A percentile compares a stretch with the other conserved stretches of the same genome.
Evolutionary conservation across 2,329 filamentous ascomycete species (phyloP).

Genomic region (Alternaria novae-zelandiae): DNA sequence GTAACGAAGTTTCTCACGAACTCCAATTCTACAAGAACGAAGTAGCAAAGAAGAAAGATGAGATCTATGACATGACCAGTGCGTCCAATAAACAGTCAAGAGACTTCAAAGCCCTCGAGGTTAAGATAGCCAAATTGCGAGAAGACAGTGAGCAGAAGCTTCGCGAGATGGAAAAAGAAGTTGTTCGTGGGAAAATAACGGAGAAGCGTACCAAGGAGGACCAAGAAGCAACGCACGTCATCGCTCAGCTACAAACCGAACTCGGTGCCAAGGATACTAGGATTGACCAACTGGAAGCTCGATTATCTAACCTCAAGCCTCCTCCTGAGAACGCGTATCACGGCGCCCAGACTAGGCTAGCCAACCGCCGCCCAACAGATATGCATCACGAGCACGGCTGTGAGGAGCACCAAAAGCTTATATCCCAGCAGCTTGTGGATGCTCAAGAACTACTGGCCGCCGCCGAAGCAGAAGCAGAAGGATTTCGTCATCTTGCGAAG

Average conservation of each 20-base stretch:
- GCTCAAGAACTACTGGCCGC: neutral
- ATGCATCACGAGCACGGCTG: neutral
- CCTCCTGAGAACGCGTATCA: neutral
- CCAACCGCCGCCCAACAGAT: neutral
- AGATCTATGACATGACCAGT: neutral
- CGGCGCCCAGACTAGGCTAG: accelerated
- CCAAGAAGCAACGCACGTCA: neutral
- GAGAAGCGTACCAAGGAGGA: neutral
- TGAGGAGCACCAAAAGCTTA: neutral
- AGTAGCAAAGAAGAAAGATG: neutral
- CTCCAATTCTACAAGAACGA: neutral
- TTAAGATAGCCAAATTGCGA: neutral
- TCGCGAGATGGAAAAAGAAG: neutral
- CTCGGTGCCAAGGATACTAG: neutral
- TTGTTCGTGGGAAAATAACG: neutral
- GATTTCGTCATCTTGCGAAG: neutral
- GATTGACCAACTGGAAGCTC: neutral
- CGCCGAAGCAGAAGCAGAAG: conserved; percentile 1
- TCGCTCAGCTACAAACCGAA: neutral
- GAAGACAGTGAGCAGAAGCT: neutral
- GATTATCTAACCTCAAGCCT: neutral
- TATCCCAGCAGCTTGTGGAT: neutral
- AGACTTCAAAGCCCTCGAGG: neutral
- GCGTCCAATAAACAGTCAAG: neutral
- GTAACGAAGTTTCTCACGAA: neutral